Percentiles rank a stretch among this genome's conserved stretches.
Conservation (phyloP, 129 eudicot species). For the Tanacetum coccineum region DNA sequence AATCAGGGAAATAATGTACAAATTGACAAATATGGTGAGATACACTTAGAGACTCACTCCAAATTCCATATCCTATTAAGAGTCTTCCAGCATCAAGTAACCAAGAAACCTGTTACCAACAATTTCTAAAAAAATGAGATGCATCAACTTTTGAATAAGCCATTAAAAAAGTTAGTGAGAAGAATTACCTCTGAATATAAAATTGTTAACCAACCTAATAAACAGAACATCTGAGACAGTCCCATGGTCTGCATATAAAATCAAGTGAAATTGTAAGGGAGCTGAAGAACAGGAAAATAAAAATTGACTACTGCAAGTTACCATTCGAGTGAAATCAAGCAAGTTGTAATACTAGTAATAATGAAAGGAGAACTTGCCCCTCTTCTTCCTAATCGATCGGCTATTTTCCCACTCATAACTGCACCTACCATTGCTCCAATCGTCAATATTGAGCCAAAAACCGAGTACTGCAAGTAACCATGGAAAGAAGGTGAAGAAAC, state of each 20-base stretch:
- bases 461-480: slow-evolving; percentile 58
- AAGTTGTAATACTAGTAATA: not conserved
- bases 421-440: slow-evolving; percentile 94
- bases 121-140: slow-evolving; percentile 2
- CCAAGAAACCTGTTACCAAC: slow-evolving; percentile 63
- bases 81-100: slow-evolving; percentile 73
- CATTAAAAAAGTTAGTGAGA: slow-evolving; percentile 15
- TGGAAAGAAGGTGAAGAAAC: slow-evolving; percentile 9
- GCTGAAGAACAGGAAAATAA: slow-evolving; percentile 9
- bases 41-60: slow-evolving; percentile 78
- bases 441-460: slow-evolving; percentile 85
- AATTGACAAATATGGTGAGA: not conserved
- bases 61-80: slow-evolving; percentile 61
- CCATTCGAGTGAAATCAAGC: not conserved
- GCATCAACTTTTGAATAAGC: not conserved
- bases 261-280: slow-evolving; percentile 9
- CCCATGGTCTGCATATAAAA: slow-evolving; percentile 69
- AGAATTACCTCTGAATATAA: slow-evolving; percentile 52
- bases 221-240: slow-evolving; percentile 58
- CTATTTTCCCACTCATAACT: slow-evolving; percentile 69
- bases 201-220: slow-evolving; percentile 72
- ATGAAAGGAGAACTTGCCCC: slow-evolving; percentile 43
- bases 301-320: slow-evolving; percentile 8
- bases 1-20: slow-evolving; percentile 5
- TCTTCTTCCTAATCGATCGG: slow-evolving; percentile 72